Base-by-base conservation (phyloP, 352 stramenopile species). In the Sclerospora graminicola region DNA sequence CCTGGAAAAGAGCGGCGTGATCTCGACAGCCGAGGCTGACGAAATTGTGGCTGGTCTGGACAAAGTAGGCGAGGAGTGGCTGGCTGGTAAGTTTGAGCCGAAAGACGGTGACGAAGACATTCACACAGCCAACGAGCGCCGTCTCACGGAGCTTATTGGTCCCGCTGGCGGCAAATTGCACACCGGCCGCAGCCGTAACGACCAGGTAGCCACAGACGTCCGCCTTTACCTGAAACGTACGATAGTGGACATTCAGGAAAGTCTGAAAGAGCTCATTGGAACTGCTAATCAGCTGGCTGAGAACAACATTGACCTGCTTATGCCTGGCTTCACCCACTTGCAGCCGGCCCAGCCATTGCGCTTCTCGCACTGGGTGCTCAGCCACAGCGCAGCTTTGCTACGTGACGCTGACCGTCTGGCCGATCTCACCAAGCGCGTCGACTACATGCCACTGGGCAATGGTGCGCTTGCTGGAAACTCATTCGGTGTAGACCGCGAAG, bases 311-410 rank as follows among this genome's bases (percentile, higher is more conserved):
- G 89, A 98, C 54, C 64, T 98, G 28, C 83, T 99, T 51, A 98
- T 98, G 87, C 92, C 96, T 0, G 96, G 96, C 41, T 99, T 98
- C 70, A 99, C 96, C 23, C 96, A 99, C 64, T 68, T 99, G 39
- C 96, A 99, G 65, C 95, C 95, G 0, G 96, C 95, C 15, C 95
- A 99, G 65, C 95, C 96, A 20, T 93, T 99, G 55, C 91, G 96
- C 11, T 99, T 97, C 59, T 95, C 85, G 41, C 96, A 99, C 73
- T 99, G 95, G 95, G 69, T 99, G 14, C 82, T 98, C 48, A 97
- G 84, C 39, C 95, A 99, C 68, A 77, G 96, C 7, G 74, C 91
- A 7, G 82, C 95, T 16, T 62, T 98, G 39, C 76, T 95, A 21
- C 71, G 96, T 16, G 96, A 99, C 58, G 81, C 88, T 7, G 77